Percentiles rank a stretch among this genome's conserved stretches.
Conservation (phyloP, 305 asterid species). For the Vinca major region DNA sequence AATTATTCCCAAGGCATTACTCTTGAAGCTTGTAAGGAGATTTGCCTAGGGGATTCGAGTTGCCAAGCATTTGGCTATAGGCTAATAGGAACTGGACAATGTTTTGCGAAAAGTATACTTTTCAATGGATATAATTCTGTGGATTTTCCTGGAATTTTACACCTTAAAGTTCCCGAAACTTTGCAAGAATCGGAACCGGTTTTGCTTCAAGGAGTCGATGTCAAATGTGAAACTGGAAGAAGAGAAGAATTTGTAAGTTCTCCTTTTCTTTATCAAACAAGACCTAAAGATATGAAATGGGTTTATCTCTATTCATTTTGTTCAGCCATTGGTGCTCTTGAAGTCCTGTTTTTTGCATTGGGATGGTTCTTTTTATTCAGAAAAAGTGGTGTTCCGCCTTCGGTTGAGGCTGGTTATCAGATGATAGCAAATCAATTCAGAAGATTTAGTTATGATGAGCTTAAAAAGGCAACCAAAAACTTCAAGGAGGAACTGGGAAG, state of each 20-base stretch:
- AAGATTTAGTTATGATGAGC: conserved; percentile 38
- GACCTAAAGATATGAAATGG: conserved; percentile 18
- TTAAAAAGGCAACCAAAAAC: conserved; percentile 47
- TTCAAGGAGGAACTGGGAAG: conserved; percentile 55
- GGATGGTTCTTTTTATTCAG: conserved; percentile 61
- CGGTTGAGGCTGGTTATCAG: conserved; percentile 49
- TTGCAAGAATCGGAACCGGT: conserved; percentile 23
- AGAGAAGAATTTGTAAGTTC: conserved; percentile 10
- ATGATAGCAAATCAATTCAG: conserved; percentile 54
- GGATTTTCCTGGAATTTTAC: conserved; percentile 39
- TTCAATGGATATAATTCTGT: conserved; percentile 43
- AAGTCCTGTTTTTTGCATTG: conserved; percentile 26
- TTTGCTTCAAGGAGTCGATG: conserved; percentile 22
- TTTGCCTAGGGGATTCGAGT: conserved; percentile 6
- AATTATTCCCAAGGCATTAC: conserved; percentile 11
- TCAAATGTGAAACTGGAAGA: conserved; percentile 21
- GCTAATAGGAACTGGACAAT: conserved; percentile 32
- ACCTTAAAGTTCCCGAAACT: conserved; percentile 37
- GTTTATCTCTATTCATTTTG: conserved; percentile 28
- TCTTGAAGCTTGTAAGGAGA: conserved; percentile 29
- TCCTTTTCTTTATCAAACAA: conserved; percentile 12
- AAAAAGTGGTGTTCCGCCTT: conserved; percentile 38
- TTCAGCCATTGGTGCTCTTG: conserved; percentile 31
- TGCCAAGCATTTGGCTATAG: conserved; percentile 20
- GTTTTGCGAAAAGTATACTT: conserved; percentile 42